Base-by-base conservation (phyloP, 2,329 filamentous ascomycete species). In the Periconia sp. region DNA sequence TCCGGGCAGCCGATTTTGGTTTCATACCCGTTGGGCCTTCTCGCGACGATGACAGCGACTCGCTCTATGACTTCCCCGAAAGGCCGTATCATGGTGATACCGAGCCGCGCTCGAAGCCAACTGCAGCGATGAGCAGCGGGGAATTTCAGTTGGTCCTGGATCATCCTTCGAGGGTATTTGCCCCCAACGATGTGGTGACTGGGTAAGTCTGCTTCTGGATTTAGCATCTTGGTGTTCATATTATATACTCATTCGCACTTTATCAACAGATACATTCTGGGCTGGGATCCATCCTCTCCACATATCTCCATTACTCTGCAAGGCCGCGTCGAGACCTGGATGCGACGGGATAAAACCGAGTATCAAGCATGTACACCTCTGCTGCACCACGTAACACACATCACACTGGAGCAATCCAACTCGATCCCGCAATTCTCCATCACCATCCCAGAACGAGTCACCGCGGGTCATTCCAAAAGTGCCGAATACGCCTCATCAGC, bases 221-320 rank as follows among this genome's bases (percentile, higher is more conserved):
- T 6, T n/a, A 5, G 15, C 5, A n/a, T n/a, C 11, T 5, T n/a
- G 33, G 15, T 37, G 11, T 37, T 37, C 33, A 37, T 37, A 37
- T n/a, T 5, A 37, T 14, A 37, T 37, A 37, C 15, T 37, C 5
- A 37, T 37, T 3, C 15, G 11, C 33, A n/a, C 11, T 37, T 37
- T 5, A 37, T 37, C 11, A 5, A 37, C 15, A 37, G 33, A 8
- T 57, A 56, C 27, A 44, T 62, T 1, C 31, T 45, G 6, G 60
- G 60, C 13, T 60, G 56, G 50, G 45, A 50, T 14, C 41, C 47
- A 8, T 5, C 44, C 3, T 40, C 44, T n/a, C 35, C 46, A 18
- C 49, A 58, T 31, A 20, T 62, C 18, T 54, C 58, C 19, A 46
- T 62, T 17, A 50, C 60, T n/a, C 46, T 62, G 2, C 48, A 56